Evolutionary conservation across 139 green algal genomes (phyloP).

Genomic region (Volvox reticuliferus): DNA sequence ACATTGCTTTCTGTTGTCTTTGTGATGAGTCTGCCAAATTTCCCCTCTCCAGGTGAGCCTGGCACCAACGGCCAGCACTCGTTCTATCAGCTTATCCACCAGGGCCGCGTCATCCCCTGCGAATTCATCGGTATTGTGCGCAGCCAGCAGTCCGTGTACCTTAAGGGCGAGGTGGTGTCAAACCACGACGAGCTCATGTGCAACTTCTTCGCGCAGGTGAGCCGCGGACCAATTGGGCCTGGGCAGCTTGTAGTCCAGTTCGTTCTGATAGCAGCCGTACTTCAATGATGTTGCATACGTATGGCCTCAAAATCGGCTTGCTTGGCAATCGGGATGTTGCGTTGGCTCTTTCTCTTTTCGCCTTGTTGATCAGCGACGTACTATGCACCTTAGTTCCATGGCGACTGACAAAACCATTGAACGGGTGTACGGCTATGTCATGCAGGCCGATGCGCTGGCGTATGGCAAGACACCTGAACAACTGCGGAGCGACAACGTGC

Average conservation of each 20-base stretch:
- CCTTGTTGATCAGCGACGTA: too few relatives aligned
- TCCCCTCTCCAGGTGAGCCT: conserved; percentile 78
- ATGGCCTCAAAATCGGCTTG: too few relatives aligned
- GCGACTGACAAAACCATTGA: conserved; percentile 99
- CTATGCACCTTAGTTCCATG: conserved; percentile 80
- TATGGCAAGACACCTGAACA: conserved; percentile 92
- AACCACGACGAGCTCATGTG: conserved; percentile 99
- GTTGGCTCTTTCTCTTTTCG: too few relatives aligned
- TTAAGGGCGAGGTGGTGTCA: conserved; percentile 95
- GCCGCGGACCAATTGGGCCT: background rate
- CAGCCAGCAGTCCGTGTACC: conserved; percentile 88
- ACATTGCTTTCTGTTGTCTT: too few relatives aligned
- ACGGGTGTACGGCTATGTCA: conserved; percentile 99
- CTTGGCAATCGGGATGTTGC: too few relatives aligned
- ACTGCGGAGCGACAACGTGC: conserved; percentile 89
- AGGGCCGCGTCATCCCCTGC: conserved; percentile 95
- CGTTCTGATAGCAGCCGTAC: too few relatives aligned
- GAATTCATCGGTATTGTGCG: conserved; percentile 99
- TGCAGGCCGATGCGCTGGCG: conserved; percentile 94
- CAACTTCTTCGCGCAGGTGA: conserved; percentile 99
- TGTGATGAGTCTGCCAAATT: too few relatives aligned
- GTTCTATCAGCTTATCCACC: conserved; percentile 99
- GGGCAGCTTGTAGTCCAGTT: too few relatives aligned
- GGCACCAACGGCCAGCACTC: conserved; percentile 99
- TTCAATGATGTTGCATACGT: too few relatives aligned